These are phyloP conservation scores for Nakaseomyces kungkrabaensis DNA, from an alignment of 1,139 yeast species.

Conservation along the genomic window DNA sequence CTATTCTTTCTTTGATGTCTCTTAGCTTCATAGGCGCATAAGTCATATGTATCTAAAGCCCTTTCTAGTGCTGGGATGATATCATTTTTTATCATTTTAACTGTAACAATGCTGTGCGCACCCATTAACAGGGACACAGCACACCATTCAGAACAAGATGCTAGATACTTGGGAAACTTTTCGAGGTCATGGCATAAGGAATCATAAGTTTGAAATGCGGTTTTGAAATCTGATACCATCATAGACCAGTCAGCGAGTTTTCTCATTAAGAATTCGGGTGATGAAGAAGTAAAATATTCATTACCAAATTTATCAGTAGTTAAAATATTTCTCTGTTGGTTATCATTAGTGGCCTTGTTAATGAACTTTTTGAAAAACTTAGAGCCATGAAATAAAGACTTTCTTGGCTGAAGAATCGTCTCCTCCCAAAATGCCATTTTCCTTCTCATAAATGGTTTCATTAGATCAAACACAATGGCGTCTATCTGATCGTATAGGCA, in stretches of 20 bases:
- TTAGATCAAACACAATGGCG: constrained; percentile 18
- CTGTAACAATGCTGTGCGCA: constrained; percentile 53
- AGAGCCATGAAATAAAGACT: constrained; percentile 33
- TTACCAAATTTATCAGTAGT: constrained; percentile 17
- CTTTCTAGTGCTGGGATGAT: constrained; percentile 45
- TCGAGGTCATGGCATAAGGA: constrained; percentile 68
- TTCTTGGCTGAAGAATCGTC: constrained; percentile 59
- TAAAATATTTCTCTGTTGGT: constrained; percentile 41
- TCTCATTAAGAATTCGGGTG: constrained; percentile 68
- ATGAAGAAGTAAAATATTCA: constrained; percentile 28
- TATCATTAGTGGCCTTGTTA: constrained; percentile 26
- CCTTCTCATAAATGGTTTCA: constrained; percentile 29
- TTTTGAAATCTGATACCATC: constrained; percentile 78
- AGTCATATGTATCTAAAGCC: constrained; percentile 33
- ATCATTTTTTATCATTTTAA: constrained; percentile 51
- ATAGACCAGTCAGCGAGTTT: constrained; percentile 89
- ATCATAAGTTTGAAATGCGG: constrained; percentile 79
- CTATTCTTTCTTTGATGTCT: constrained; percentile 7
- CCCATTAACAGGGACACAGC: constrained; percentile 63
- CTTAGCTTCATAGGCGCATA: constrained; percentile 10
- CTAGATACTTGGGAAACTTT: constrained; percentile 41
- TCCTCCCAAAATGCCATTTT: constrained; percentile 84
- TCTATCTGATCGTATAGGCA: constrained; percentile 22
- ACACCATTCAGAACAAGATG: constrained; percentile 82
- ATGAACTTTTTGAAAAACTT: constrained; percentile 26